Percentiles rank a stretch among this genome's conserved stretches.
phyloP scores from a whole-genome alignment of 2,329 filamentous ascomycete species.

The Sporothrix curviconia region DNA sequence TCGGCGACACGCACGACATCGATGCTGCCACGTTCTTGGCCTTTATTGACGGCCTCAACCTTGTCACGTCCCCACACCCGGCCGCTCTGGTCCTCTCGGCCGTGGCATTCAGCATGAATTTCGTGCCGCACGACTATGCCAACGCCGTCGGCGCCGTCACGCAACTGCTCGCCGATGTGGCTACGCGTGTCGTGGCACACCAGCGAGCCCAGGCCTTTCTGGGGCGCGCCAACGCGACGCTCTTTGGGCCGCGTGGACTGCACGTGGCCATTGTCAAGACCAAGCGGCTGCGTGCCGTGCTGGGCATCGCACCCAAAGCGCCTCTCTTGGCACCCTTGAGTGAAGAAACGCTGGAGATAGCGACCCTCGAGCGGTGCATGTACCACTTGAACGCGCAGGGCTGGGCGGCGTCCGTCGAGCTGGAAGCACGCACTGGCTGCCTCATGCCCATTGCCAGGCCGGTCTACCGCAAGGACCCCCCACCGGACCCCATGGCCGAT shows the following conservation, averaged over 20 bases:
- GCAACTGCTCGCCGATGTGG: conserved; percentile 20
- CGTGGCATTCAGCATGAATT: conserved; percentile 21
- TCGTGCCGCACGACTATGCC: conserved; percentile 27
- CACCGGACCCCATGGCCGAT: too few relatives aligned
- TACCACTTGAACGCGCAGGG: conserved; percentile 14
- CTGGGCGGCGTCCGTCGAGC: conserved; percentile 18
- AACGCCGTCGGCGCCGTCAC: conserved; percentile 24
- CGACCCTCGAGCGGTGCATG: conserved; percentile 22
- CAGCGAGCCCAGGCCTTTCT: conserved; percentile 25
- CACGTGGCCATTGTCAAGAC: conserved; percentile 24
- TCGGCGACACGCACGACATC: conserved; percentile 22
- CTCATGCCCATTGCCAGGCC: conserved; percentile 9
- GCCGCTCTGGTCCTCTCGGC: conserved; percentile 24
- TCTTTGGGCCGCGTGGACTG: conserved; percentile 28
- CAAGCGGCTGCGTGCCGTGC: conserved; percentile 21
- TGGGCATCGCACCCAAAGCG: conserved; percentile 21
- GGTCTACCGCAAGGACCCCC: not conserved
- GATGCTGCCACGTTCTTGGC: conserved; percentile 24
- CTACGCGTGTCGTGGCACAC: conserved; percentile 24
- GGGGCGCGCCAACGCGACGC: conserved; percentile 25
- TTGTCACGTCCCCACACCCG: conserved; percentile 27
- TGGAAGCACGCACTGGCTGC: conserved; percentile 4
- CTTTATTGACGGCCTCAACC: conserved; percentile 33
- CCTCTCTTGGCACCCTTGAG: conserved; percentile 21
- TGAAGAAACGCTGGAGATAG: conserved; percentile 21